Evolutionary conservation across 306 rosid species (phyloP).

Genomic region (Cyamopsis tetragonoloba): DNA sequence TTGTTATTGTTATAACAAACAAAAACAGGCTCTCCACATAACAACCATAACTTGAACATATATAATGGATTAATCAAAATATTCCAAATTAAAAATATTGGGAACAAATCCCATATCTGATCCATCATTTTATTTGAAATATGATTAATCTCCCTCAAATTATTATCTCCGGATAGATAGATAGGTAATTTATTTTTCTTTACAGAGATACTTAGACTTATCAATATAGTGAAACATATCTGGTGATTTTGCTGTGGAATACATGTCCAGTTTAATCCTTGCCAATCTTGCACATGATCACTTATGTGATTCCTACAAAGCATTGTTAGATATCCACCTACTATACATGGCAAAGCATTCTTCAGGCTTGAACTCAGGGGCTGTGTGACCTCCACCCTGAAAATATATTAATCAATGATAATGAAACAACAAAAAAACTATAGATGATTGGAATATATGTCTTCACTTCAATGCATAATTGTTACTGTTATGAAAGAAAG

Average conservation of each 20-base stretch:
- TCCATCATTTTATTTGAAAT: no score
- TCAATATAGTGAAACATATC: not conserved
- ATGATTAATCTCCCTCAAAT: no score
- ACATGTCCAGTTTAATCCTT: not conserved
- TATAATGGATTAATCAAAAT: no score
- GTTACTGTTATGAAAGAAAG: not conserved
- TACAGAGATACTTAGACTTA: no score
- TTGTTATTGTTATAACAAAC: no score
- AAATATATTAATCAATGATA: not conserved
- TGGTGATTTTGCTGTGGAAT: not conserved
- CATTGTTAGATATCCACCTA: constrained; percentile 40
- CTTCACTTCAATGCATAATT: not conserved
- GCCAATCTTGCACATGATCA: not conserved
- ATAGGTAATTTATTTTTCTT: no score
- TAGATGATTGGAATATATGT: not conserved
- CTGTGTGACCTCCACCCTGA: constrained; percentile 75
- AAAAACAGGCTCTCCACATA: no score
- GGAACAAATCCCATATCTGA: no score
- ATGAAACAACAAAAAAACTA: not conserved
- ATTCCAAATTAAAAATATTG: no score
- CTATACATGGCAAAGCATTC: constrained; percentile 46
- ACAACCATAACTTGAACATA: no score
- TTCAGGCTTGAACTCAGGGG: constrained; percentile 42
- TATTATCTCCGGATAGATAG: no score
- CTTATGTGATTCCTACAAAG: constrained; percentile 25